Base-by-base conservation (phyloP, 495 filamentous ascomycete species). In the Xylaria telfairii region DNA sequence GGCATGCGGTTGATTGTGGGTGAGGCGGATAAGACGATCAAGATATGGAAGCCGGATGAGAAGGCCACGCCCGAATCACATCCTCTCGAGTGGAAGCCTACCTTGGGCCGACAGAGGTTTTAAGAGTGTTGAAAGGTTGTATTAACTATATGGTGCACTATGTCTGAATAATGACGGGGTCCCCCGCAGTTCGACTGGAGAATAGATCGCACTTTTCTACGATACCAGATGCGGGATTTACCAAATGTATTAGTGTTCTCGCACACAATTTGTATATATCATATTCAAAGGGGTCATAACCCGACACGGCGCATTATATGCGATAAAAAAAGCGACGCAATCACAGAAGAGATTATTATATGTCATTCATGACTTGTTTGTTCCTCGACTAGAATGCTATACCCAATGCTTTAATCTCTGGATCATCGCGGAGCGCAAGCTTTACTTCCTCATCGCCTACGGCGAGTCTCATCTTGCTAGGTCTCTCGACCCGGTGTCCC, bases 1-100 rank as follows among this genome's bases (percentile, higher is more conserved):
- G 96, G 96, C 1, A 76, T 97, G 72, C 86, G 96, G 74, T 83
- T 99, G 73, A 95, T 99, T 70, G 93, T 91, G 19, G 96, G 96
- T 41, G 96, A 98, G 81, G 92, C 93, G 17, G 96, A 99, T 80
- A 99, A 99, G 86, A 97, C 94, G 0, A 93, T 99, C 80, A 98
- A 99, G 87, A 86, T 99, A 68, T 99, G 96, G 96, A 96, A 93
- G 75, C 90, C 87, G 65, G 96, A 98, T 80, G 92, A 95, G 19
- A 86, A 91, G 28, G 96, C 96, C 26, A 98, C 96, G 2, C 90
- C 92, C 41, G 93, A 98, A 78, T 92, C 91, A 32, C 93, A 98
- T 82, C 96, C 96, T 8, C 81, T 99, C 54, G 92, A 95, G 34
- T 99, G 96, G 96, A 93, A 92, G 74, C 96, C 96, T 34, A 93